A percentile compares a stretch with the other conserved stretches of the same genome.
Evolutionary conservation across 768 basidiomycete genomes (phyloP).

Genomic region (Mycena sanguinolenta): DNA sequence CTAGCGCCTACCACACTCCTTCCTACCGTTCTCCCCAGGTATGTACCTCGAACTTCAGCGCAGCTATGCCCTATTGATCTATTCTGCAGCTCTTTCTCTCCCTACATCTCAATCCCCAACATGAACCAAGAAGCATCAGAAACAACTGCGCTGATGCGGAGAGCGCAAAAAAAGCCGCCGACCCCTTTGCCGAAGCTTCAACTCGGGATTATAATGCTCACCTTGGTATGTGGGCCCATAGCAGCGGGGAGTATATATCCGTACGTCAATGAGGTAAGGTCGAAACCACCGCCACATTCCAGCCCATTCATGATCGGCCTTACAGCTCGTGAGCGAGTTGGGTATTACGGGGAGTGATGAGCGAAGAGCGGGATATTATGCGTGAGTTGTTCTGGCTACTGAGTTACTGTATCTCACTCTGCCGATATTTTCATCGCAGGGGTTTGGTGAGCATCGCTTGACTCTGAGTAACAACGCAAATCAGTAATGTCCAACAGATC

Average conservation of each 20-base stretch:
- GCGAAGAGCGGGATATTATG: neutral
- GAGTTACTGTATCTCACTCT: neutral
- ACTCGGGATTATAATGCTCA: slow-evolving; percentile 58
- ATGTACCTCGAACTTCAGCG: too few species aligned
- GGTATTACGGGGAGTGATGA: neutral
- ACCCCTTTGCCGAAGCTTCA: slow-evolving; percentile 68
- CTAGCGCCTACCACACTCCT: too few species aligned
- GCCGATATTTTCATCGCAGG: neutral
- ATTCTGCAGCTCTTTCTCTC: too few species aligned
- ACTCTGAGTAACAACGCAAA: neutral
- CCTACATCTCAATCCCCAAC: too few species aligned
- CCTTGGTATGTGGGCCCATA: slow-evolving; percentile 70
- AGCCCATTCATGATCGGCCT: too few species aligned
- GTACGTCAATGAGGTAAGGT: slow-evolving; percentile 68
- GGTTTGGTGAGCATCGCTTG: neutral
- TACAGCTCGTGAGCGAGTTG: neutral
- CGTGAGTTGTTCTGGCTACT: neutral
- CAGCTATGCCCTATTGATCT: too few species aligned
- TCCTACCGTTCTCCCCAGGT: too few species aligned
- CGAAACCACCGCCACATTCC: too few species aligned
- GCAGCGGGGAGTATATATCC: slow-evolving; percentile 70
- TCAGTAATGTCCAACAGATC: neutral
- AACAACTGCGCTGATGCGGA: slow-evolving; percentile 29
- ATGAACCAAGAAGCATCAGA: too few species aligned
- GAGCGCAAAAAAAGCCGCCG: slow-evolving; percentile 29